Evolutionary conservation across 371 early-diverging fungal genomes (phyloP), one percentile per base, ranked within the genome.

Genomic region (Entomophthora muscae): DNA sequence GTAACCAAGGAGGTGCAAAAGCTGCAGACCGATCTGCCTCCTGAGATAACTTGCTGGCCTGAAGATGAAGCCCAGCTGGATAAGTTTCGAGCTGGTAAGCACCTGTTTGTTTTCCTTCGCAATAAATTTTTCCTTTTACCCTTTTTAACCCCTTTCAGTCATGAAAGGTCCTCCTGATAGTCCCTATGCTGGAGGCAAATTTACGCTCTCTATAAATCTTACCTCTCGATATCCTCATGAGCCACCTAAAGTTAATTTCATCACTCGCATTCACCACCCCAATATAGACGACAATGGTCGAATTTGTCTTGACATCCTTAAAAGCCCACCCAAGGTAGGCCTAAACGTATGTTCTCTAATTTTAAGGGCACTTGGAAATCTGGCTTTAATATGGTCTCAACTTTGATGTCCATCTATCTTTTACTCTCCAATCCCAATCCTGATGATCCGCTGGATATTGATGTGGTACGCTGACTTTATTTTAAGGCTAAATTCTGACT

Each of bases 261-360:
- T 98, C 73, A 96, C 98, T 59, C 89, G 90, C 73, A 97, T 99
- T 72, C 98, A 98, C 78, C 99, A 99, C 78, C 99, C 99, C 32
- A 98, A 98, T 75, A 95, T 98, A 71, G 99, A 99, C 76, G 91
- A 91, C 73, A 83, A 93, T 52, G 99, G 99, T 7, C 87, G 98
- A 65, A 97, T 99, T 65, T 99, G 99, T 70, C 76, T 77, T 2
- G 77, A 78, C 66, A 72, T 81, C 17, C 63, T 82, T 5, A 78
- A 78, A 64, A 76, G 64, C 51, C 23, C 67, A 56, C 51, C 24
- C 26, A 61, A 61, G 10, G 61, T 61, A 61, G 5, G 42, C 17
- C 5, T 42, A 5, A 10, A 17, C 42, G n/a, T 24, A 24, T 55
- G 10, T 55, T 55, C 7, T 24, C 7, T 24, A 12, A 55, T 55